Percentiles rank a stretch among this genome's conserved stretches.
phyloP scores from a whole-genome alignment of 2,329 filamentous ascomycete genomes.

The Diaporthe nobilis region DNA sequence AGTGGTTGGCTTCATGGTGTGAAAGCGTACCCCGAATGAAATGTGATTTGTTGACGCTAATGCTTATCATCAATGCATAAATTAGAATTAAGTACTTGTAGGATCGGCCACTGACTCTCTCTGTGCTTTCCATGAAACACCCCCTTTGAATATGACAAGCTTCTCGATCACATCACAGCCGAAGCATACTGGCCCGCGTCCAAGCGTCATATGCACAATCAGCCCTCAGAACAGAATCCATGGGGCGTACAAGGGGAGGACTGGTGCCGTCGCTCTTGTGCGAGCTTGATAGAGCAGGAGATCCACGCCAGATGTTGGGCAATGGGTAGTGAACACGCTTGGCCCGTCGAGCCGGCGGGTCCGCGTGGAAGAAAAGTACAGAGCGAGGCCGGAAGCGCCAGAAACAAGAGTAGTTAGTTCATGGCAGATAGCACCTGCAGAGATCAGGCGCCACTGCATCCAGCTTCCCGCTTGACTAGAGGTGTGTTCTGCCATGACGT shows the following conservation, averaged over 20 bases:
- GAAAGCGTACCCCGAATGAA: neutral
- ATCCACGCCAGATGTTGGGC: neutral
- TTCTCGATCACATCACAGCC: neutral
- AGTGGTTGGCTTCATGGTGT: no score
- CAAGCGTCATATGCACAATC: rapidly evolving
- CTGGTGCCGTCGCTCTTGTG: neutral
- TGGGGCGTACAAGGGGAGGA: no score
- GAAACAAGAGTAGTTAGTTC: no score
- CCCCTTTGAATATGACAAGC: neutral
- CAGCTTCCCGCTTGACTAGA: neutral
- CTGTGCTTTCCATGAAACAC: neutral
- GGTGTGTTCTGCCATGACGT: neutral
- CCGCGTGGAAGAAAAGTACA: no score
- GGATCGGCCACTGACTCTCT: no score
- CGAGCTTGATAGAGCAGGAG: neutral
- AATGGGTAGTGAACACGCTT: neutral
- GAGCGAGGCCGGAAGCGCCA: no score
- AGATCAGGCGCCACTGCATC: neutral
- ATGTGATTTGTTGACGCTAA: neutral
- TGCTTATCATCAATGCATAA: neutral
- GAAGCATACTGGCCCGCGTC: neutral
- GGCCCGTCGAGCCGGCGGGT: no score
- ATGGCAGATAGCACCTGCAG: neutral
- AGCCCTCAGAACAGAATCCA: neutral
- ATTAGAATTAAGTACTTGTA: neutral